Evolutionary conservation across 2,329 filamentous ascomycete genomes (phyloP).

Genomic region (Colletotrichum limetticola): DNA sequence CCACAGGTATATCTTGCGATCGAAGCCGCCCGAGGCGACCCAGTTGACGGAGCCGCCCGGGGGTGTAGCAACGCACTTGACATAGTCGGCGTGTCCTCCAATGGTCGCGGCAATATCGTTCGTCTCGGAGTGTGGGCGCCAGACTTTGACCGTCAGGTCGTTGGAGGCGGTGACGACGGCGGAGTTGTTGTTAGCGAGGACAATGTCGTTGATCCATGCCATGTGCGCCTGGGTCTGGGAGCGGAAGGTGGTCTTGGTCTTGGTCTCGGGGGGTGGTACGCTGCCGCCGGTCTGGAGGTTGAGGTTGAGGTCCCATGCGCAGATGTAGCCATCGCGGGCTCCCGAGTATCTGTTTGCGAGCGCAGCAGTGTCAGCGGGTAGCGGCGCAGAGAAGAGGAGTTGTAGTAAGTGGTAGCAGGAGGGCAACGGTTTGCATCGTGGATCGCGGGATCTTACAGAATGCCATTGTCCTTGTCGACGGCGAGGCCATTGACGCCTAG

Average conservation of each 20-base stretch:
- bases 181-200: slow-evolving; percentile 79
- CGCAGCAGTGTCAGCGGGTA: not conserved
- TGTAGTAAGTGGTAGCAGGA: slow-evolving; percentile 22
- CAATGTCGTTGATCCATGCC: slow-evolving; percentile 96
- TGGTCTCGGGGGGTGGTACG: slow-evolving; percentile 44
- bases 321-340: slow-evolving; percentile 93
- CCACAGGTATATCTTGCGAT: slow-evolving; percentile 93
- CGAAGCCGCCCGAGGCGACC: slow-evolving; percentile 94
- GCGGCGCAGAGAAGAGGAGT: not conserved
- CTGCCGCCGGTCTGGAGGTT: slow-evolving; percentile 59
- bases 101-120: slow-evolving; percentile 78
- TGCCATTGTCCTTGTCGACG: slow-evolving; percentile 83
- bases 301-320: slow-evolving; percentile 91
- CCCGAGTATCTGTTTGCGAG: slow-evolving; percentile 80
- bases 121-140: slow-evolving; percentile 75
- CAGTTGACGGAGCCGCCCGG: slow-evolving; percentile 72
- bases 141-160: slow-evolving; percentile 93
- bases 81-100: slow-evolving; percentile 94
- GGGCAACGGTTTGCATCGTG: not conserved
- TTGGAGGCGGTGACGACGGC: slow-evolving; percentile 90
- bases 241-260: slow-evolving; percentile 63
- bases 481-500: slow-evolving; percentile 95
- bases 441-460: slow-evolving; percentile 73
- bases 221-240: slow-evolving; percentile 80
- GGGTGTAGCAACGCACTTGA: slow-evolving; percentile 91